These are phyloP conservation scores for Diversispora epigaea DNA, from an alignment of 192 early-diverging fungal species.

Conservation along the genomic window DNA sequence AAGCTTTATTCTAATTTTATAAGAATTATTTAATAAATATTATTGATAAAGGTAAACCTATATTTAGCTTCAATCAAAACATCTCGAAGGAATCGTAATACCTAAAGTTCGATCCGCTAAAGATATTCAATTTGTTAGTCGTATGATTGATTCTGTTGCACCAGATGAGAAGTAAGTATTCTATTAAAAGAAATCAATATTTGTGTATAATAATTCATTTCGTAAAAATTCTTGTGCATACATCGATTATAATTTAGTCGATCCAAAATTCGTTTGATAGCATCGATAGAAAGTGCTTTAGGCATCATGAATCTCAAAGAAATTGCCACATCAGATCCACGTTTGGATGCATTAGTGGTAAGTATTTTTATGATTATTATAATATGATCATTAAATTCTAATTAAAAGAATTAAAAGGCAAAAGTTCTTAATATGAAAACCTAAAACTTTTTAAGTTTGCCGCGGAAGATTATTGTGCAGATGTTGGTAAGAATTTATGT, in stretches of 20 bases:
- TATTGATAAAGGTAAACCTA: neutral
- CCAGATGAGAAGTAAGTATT: slow-evolving; percentile 56
- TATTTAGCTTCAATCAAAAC: slow-evolving; percentile 59
- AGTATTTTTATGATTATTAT: slow-evolving; percentile 1
- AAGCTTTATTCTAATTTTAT: slow-evolving; percentile 28
- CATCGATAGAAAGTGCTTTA: slow-evolving; percentile 84
- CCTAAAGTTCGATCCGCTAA: slow-evolving; percentile 83
- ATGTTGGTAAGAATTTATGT: slow-evolving; percentile 53
- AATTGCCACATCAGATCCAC: slow-evolving; percentile 70
- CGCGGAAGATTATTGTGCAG: slow-evolving; percentile 95
- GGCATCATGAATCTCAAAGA: slow-evolving; percentile 85
- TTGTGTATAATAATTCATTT: slow-evolving; percentile 3
- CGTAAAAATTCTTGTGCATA: neutral
- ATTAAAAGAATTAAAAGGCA: too few relatives aligned
- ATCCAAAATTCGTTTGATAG: slow-evolving; percentile 75
- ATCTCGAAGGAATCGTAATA: slow-evolving; percentile 75
- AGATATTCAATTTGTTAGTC: slow-evolving; percentile 74
- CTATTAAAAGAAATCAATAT: slow-evolving; percentile 3
- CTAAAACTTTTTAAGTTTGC: slow-evolving; percentile 59
- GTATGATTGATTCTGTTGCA: slow-evolving; percentile 71
- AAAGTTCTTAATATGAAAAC: neutral
- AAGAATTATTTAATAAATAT: neutral
- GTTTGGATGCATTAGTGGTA: slow-evolving; percentile 81
- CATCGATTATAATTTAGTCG: slow-evolving; percentile 43
- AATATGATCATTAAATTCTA: neutral